A percentile compares a stretch with the other conserved stretches of the same genome.
These are phyloP conservation scores for Yamadazyma atmosphaerica DNA, from an alignment of 1,139 yeast species.

Conservation along the genomic window DNA sequence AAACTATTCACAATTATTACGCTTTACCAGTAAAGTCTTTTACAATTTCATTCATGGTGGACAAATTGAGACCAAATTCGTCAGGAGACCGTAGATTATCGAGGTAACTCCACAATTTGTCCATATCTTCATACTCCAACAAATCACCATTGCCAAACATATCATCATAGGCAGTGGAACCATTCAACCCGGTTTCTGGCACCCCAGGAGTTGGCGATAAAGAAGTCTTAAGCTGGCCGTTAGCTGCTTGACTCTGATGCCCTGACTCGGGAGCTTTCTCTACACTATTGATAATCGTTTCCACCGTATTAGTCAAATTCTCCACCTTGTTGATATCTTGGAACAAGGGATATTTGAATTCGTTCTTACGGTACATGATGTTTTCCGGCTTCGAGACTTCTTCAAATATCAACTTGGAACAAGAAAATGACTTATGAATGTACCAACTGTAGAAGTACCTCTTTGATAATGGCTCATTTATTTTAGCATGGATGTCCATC, in stretches of 20 bases:
- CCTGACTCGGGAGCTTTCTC: too few relatives aligned
- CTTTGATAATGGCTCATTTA: not conserved
- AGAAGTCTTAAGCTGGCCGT: too few relatives aligned
- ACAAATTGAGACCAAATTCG: not conserved
- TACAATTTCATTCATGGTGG: not conserved
- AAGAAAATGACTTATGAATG: not conserved
- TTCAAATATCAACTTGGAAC: not conserved
- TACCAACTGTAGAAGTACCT: conserved; percentile 3
- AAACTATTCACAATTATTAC: too few relatives aligned
- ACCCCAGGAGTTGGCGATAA: too few relatives aligned
- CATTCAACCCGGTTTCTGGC: too few relatives aligned
- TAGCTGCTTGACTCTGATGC: too few relatives aligned
- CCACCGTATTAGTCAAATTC: not conserved
- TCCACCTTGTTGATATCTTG: not conserved
- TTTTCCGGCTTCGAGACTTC: not conserved
- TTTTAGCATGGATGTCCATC: not conserved
- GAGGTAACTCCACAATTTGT: not conserved
- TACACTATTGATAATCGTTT: not conserved
- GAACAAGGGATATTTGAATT: conserved; percentile 1
- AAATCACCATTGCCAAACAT: not conserved
- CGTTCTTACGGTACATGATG: not conserved
- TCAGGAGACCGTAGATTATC: not conserved
- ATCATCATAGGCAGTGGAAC: not conserved
- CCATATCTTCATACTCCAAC: not conserved
- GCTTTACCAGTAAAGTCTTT: not conserved